Base-by-base conservation (phyloP, 2,329 filamentous ascomycete genomes). In the Penicillium sp. region DNA sequence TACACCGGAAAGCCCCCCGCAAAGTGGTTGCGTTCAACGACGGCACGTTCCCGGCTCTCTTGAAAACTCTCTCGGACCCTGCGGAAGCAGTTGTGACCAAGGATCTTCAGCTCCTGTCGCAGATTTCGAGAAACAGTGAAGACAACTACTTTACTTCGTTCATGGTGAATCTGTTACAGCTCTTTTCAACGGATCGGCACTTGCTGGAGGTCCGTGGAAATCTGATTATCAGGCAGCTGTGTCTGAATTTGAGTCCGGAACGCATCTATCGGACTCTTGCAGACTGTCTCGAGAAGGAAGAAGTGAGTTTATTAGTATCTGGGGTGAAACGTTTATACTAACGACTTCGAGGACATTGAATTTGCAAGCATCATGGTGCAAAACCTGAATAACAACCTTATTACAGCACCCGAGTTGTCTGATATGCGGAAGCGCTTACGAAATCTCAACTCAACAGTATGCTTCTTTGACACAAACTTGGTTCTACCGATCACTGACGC, bases 321-420 rank as follows among this genome's bases (percentile, higher is more conserved):
- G 10, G 5, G 16, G 35, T 11, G 16, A 13, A 22, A 14, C 5
- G 2, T 24, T 24, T 31, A 44, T 20, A 30, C 16, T 25, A 13
- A 31, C 16, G 10, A 2, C 14, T 31, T 13, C 10, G 30, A 81
- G 74, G 94, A 99, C 68, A 85, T 99, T 38, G 95, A 99, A 69
- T 99, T 99, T 72, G 92, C 94, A 14, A 96, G 92, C 68, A 97
- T 99, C 63, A 99, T 99, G 94, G 91, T 99, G 27, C 94, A 99
- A 70, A 97, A 97, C 65, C 80, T 99, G 46, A 99, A 99, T 76
- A 99, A 99, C 72, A 99, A 99, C 64, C 85, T 99, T 48, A 96
- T 99, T 60, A 99, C 95, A 1, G 94, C 95, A 0, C 94, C 95
- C 0, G 92, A 99, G 71, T 78, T 99, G 27, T 85, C 90, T 1